Evolutionary conservation across 1,284 basidiomycete species (phyloP).

Genomic region (Rhodotorula sp.): DNA sequence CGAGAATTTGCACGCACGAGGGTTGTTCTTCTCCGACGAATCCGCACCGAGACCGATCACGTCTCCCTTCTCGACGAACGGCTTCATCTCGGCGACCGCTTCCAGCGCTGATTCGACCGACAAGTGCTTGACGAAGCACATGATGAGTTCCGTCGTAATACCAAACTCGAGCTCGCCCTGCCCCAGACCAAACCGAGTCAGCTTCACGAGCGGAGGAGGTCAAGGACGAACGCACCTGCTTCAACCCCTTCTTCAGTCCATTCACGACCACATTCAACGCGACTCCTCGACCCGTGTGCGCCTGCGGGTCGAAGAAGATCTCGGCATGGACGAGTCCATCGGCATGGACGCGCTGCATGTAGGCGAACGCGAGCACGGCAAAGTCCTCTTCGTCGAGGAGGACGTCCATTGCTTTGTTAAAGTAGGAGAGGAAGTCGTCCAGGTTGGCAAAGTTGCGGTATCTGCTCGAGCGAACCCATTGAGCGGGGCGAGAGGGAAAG

Average conservation of each 20-base stretch:
- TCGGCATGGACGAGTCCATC: slow-evolving; percentile 42
- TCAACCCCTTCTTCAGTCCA: slow-evolving; percentile 38
- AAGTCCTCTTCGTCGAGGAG: slow-evolving; percentile 41
- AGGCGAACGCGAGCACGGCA: slow-evolving; percentile 36
- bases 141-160: slow-evolving; percentile 39
- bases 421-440: slow-evolving; percentile 42
- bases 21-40: slow-evolving; percentile 39
- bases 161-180: slow-evolving; percentile 39
- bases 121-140: slow-evolving; percentile 42
- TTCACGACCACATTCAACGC: slow-evolving; percentile 34
- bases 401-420: slow-evolving; percentile 37
- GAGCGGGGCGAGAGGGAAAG: too few species aligned
- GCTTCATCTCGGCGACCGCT: slow-evolving; percentile 27
- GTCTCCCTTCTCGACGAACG: slow-evolving; percentile 35
- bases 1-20: slow-evolving; percentile 16
- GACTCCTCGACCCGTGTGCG: slow-evolving; percentile 40
- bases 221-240: slow-evolving; percentile 11
- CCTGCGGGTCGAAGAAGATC: slow-evolving; percentile 43
- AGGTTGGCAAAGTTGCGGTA: slow-evolving; percentile 43
- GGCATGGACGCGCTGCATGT: slow-evolving; percentile 31
- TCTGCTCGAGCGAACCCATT: not conserved
- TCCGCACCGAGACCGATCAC: slow-evolving; percentile 42
- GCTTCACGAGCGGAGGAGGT: too few species aligned
- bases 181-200: not conserved
- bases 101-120: slow-evolving; percentile 33